Evolutionary conservation across 106 monocot species (phyloP).

Genomic region (Gastrodia elata): DNA sequence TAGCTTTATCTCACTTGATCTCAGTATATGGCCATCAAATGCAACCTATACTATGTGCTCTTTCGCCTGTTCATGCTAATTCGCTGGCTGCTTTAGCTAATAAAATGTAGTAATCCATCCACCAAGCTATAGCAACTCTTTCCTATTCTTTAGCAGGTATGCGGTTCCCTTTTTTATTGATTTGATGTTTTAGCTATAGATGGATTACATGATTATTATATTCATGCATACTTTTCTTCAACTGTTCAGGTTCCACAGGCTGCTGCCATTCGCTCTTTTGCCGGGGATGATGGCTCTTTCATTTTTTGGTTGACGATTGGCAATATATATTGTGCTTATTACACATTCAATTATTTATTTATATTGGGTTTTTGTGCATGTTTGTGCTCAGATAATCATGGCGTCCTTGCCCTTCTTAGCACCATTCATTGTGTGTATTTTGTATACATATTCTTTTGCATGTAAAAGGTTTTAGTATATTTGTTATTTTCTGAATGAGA

Average conservation of each 20-base stretch:
- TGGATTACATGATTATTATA: background rate
- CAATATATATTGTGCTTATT: background rate
- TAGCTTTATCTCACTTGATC: conserved; percentile 70
- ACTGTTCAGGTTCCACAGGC: background rate
- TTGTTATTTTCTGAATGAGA: no score
- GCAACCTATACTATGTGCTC: conserved; percentile 67
- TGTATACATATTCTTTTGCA: no score
- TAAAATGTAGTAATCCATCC: conserved; percentile 22
- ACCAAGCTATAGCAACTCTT: background rate
- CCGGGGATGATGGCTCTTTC: background rate
- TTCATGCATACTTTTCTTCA: background rate
- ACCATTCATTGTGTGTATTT: conserved; percentile 3
- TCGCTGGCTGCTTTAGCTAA: conserved; percentile 56
- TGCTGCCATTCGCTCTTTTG: background rate
- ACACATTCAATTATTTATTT: background rate
- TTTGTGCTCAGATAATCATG: background rate
- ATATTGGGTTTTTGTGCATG: background rate
- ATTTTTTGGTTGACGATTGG: background rate
- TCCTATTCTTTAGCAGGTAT: background rate
- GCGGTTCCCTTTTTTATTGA: background rate
- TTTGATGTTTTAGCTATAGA: background rate
- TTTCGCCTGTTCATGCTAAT: conserved; percentile 66
- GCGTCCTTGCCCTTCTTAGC: background rate
- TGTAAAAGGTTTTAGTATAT: no score
- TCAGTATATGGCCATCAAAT: conserved; percentile 81